Conservation (phyloP, 148 eudicot genomes). For the Linanthus parryae region DNA sequence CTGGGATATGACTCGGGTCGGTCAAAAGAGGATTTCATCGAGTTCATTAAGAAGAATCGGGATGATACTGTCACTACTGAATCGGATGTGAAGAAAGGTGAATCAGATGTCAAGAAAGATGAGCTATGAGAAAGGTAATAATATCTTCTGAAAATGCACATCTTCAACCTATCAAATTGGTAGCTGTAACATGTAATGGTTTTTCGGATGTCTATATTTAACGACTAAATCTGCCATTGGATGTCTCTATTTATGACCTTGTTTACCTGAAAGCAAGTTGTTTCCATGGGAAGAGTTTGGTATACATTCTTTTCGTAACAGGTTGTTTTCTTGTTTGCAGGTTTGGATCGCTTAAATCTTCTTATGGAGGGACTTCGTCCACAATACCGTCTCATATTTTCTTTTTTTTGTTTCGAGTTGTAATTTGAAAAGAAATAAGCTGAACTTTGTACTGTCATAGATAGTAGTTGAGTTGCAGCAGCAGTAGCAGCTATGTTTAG, state of each 20-base stretch:
- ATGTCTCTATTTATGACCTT: no score
- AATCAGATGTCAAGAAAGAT: conserved; percentile 27
- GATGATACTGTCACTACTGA: conserved; percentile 17
- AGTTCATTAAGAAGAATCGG: conserved; percentile 47
- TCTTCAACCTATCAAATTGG: no score
- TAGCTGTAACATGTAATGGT: no score
- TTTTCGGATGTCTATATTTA: no score
- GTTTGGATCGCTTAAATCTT: conserved; percentile 2
- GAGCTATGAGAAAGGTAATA: conserved; percentile 48
- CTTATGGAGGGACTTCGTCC: conserved; percentile 2
- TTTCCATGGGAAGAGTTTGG: no score
- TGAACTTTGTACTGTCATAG: background rate
- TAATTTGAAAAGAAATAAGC: background rate
- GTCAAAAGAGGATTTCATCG: conserved; percentile 50
- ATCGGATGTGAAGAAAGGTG: conserved; percentile 3
- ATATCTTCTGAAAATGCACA: no score
- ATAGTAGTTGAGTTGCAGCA: no score
- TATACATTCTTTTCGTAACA: background rate
- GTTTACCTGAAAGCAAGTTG: no score
- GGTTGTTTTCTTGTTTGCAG: background rate
- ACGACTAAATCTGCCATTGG: no score
- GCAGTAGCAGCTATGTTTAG: no score
- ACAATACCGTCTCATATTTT: conserved; percentile 6
- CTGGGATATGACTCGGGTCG: conserved; percentile 47
- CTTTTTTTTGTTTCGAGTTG: conserved; percentile 5